Evolutionary conservation across 306 rosid species (phyloP), one percentile per base, ranked within the genome.

Genomic region (Macrotyloma uniflorum): DNA sequence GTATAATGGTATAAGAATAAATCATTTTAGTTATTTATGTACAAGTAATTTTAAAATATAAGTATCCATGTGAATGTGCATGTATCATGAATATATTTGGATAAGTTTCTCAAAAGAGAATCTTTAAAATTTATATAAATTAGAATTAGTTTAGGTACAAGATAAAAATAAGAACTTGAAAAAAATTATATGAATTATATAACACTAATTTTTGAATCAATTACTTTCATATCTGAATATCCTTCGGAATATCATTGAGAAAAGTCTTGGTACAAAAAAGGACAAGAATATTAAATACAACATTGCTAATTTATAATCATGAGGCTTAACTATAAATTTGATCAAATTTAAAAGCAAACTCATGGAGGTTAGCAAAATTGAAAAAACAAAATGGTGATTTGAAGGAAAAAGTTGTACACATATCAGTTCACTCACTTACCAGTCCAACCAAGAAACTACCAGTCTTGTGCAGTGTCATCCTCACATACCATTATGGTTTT

Each of bases 361-460:
- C 5, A 65, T 12, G 71, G 2, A 19, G 10, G 20, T 40, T 23
- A 67, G 54, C 35, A 42, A 6, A 67, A 12, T 6, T 20, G 23
- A 33, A 51, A 57, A 68, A 9, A 11, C 6, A 68, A 20, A n/a
- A 5, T 49, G 0, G 3, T 20, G 3, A 20, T 67, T 42, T 55
- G n/a, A 67, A 24, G 46, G 22, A 46, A 43, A 26, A 45, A 22
- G 51, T 67, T 66, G 4, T 32, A 43, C 5, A 6, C 36, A 67
- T 26, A 68, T 53, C 2, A 43, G n/a, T n/a, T n/a, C n/a, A 54
- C 72, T 38, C 69, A 86, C 91, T 73, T 74, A 90, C 91, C 85
- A 84, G 97, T 91, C 97, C 84, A 86, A 86, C 80, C 7, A 40
- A 76, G 75, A 79, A 88, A 82, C 97, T 88, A 90, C 91, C 91